A percentile compares a stretch with the other conserved stretches of the same genome.
These are phyloP conservation scores for Dispira simplex DNA, from an alignment of 192 early-diverging fungal species.

Conservation along the genomic window DNA sequence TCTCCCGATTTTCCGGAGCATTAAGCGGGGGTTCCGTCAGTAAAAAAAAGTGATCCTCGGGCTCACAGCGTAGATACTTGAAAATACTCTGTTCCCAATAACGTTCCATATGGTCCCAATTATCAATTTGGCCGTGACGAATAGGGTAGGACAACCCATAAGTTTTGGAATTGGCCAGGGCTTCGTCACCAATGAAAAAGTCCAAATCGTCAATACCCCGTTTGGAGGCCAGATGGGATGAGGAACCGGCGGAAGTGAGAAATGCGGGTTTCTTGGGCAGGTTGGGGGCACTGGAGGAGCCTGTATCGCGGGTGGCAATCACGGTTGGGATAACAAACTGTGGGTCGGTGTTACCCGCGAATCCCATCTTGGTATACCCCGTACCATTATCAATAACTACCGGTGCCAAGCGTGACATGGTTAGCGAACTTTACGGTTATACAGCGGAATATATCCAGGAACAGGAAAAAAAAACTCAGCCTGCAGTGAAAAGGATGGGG, in stretches of 20 bases:
- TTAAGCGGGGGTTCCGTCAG: constrained; percentile 97
- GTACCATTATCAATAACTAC: constrained; percentile 99
- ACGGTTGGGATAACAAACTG: constrained; percentile 94
- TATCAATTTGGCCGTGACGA: constrained; percentile 94
- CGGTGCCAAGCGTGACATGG: constrained; percentile 25
- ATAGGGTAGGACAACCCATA: constrained; percentile 85
- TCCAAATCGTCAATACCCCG: constrained; percentile 95
- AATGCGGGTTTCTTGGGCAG: constrained; percentile 37
- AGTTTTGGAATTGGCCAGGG: constrained; percentile 77
- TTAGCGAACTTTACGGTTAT: too few relatives aligned
- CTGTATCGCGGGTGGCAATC: constrained; percentile 59
- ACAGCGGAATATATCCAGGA: too few relatives aligned
- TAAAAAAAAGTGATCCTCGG: constrained; percentile 94
- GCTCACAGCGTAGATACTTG: constrained; percentile 96
- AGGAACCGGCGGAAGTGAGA: constrained; percentile 27
- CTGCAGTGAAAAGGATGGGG: too few relatives aligned
- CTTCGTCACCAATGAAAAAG: constrained; percentile 83
- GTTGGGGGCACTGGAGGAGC: constrained; percentile 25
- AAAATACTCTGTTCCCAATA: constrained; percentile 98
- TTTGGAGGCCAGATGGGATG: constrained; percentile 74
- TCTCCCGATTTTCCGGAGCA: constrained; percentile 95
- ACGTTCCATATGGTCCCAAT: constrained; percentile 99
- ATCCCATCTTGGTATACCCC: constrained; percentile 98
- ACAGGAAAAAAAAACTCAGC: too few relatives aligned
- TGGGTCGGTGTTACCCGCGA: constrained; percentile 91